These are phyloP conservation scores for Erysiphe pulchra DNA, from an alignment of 2,329 filamentous ascomycete genomes.

Conservation along the genomic window DNA sequence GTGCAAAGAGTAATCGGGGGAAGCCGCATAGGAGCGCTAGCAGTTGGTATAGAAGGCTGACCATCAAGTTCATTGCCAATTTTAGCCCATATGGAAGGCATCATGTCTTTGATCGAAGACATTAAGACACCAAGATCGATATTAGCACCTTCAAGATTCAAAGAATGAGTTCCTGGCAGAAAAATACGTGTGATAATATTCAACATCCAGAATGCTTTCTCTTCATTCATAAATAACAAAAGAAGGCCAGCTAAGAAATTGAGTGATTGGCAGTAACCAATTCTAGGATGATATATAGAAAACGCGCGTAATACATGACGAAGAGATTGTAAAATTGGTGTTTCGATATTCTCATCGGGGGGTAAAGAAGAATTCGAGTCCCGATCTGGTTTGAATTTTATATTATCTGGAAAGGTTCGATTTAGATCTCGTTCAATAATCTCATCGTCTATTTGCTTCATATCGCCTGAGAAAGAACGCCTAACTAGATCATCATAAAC, in stretches of 20 bases:
- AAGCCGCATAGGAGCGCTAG: conserved; percentile 23
- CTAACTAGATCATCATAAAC: conserved; percentile 46
- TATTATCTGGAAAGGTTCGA: conserved; percentile 83
- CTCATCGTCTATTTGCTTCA: conserved; percentile 53
- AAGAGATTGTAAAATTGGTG: conserved; percentile 53
- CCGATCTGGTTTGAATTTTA: conserved; percentile 50
- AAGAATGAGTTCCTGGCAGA: conserved; percentile 75
- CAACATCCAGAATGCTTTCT: conserved; percentile 78
- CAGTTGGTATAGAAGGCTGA: conserved; percentile 5
- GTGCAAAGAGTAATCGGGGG: conserved; percentile 82
- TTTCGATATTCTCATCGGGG: conserved; percentile 23
- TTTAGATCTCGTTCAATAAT: conserved; percentile 86
- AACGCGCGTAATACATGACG: conserved; percentile 75
- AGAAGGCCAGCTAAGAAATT: conserved; percentile 85
- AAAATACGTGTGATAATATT: conserved; percentile 78
- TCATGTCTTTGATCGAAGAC: conserved; percentile 56
- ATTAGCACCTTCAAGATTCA: conserved; percentile 74
- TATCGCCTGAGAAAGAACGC: conserved; percentile 31
- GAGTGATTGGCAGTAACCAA: conserved; percentile 86
- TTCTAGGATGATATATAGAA: conserved; percentile 67
- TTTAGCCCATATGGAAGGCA: conserved; percentile 68
- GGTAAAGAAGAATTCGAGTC: conserved; percentile 13
- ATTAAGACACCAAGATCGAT: conserved; percentile 87
- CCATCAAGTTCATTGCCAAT: conserved; percentile 53
- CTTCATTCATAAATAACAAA: conserved; percentile 69